Conservation (phyloP, 768 basidiomycete species). For the Leccinum boreale region DNA sequence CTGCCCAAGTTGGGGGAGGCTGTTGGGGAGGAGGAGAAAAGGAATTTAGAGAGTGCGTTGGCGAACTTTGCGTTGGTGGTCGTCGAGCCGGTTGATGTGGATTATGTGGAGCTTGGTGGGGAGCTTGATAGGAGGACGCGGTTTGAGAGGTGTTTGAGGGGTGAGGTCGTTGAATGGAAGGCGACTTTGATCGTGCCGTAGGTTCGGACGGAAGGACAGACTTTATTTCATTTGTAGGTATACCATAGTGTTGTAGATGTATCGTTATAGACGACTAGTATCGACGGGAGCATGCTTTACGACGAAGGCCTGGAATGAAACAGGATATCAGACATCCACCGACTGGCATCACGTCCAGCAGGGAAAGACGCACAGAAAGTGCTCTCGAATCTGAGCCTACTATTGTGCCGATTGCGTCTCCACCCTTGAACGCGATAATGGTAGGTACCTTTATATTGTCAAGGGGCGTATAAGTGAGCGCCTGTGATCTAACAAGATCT, state of each 20-base stretch:
- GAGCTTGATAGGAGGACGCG: conserved; percentile 56
- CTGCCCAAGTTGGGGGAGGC: conserved; percentile 49
- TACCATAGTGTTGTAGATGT: too few species aligned
- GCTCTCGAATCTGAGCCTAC: too few species aligned
- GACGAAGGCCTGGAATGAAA: too few species aligned
- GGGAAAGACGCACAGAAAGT: too few species aligned
- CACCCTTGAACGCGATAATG: neutral
- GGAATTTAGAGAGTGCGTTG: conserved; percentile 51
- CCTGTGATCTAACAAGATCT: neutral
- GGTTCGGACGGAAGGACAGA: neutral
- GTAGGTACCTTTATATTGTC: neutral
- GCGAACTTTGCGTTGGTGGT: conserved; percentile 69
- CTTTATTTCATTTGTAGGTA: too few species aligned
- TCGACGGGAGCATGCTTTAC: too few species aligned
- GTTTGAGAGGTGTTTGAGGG: conserved; percentile 42
- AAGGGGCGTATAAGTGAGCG: neutral
- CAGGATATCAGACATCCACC: neutral
- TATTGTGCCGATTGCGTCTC: too few species aligned
- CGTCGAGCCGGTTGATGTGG: conserved; percentile 68
- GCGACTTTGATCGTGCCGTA: conserved; percentile 66
- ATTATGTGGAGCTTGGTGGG: conserved; percentile 60
- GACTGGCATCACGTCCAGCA: too few species aligned
- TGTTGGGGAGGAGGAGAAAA: conserved; percentile 42
- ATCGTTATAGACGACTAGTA: too few species aligned
- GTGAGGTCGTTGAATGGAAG: conserved; percentile 44